These are phyloP conservation scores for Coriaria nepalensis DNA, from an alignment of 306 rosid species.

Conservation along the genomic window DNA sequence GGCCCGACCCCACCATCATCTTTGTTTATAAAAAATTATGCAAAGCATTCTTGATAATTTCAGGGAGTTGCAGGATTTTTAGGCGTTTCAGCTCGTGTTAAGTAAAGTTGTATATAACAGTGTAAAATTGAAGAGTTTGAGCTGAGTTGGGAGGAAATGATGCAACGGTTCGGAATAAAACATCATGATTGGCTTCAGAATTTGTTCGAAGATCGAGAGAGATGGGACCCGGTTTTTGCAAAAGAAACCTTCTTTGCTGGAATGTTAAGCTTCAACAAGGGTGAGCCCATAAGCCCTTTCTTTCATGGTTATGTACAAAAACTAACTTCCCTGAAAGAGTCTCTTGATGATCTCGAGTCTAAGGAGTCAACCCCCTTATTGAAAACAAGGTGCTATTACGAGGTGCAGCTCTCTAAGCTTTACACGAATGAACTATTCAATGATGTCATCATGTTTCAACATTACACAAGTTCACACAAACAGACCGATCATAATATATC, in stretches of 20 bases:
- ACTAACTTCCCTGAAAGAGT: constrained; percentile 69
- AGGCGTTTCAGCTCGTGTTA: constrained; percentile 44
- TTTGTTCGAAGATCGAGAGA: constrained; percentile 63
- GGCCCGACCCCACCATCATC: constrained; percentile 86
- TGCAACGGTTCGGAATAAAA: constrained; percentile 44
- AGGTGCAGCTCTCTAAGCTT: constrained; percentile 71
- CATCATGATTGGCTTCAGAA: constrained; percentile 41
- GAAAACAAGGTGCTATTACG: constrained; percentile 55
- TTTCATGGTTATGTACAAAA: constrained; percentile 52
- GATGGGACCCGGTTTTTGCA: constrained; percentile 71
- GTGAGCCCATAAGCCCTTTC: constrained; percentile 38
- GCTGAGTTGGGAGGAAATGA: constrained; percentile 65
- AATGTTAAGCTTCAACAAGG: constrained; percentile 39
- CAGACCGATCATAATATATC: constrained; percentile 46
- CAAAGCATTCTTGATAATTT: constrained; percentile 57
- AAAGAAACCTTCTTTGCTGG: constrained; percentile 82
- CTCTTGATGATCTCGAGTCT: constrained; percentile 59
- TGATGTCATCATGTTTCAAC: constrained; percentile 62
- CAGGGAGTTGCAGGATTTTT: constrained; percentile 48
- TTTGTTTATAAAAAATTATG: constrained; percentile 44
- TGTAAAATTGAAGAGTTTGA: constrained; percentile 65
- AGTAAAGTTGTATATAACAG: constrained; percentile 39
- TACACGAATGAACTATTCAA: constrained; percentile 58
- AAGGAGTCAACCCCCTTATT: constrained; percentile 33
- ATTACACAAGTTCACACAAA: constrained; percentile 50